These are phyloP conservation scores for Aspergillus chevalieri DNA, from an alignment of 2,329 filamentous ascomycete species.

Conservation along the genomic window DNA sequence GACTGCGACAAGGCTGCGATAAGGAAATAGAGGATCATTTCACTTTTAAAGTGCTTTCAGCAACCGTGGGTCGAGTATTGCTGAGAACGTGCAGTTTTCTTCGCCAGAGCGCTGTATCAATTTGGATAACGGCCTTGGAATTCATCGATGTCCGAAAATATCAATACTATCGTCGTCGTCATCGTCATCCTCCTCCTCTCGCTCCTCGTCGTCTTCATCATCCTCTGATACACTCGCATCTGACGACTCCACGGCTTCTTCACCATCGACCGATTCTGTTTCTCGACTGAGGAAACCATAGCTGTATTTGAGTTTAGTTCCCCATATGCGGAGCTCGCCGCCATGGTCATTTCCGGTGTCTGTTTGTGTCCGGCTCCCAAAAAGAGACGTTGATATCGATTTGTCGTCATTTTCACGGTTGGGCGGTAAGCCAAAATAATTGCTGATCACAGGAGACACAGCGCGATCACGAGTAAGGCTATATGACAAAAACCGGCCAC, in stretches of 20 bases:
- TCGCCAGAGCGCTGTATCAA: neutral
- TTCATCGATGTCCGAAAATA: conserved; percentile 49
- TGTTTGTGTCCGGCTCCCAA: conserved; percentile 14
- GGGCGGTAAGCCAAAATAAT: conserved; percentile 40
- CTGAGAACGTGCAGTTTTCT: no score
- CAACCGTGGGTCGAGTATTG: no score
- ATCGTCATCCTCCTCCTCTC: conserved; percentile 43
- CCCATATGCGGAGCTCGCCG: conserved; percentile 57
- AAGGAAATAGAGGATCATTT: no score
- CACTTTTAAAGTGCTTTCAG: no score
- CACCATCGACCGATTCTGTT: conserved; percentile 16
- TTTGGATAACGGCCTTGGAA: neutral
- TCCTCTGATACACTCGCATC: conserved; percentile 9
- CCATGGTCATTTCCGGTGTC: conserved; percentile 43
- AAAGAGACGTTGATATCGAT: conserved; percentile 24
- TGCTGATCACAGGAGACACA: conserved; percentile 39
- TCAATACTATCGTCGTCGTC: conserved; percentile 46
- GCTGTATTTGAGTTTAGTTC: conserved; percentile 39
- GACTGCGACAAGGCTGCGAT: no score
- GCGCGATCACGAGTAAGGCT: conserved; percentile 35
- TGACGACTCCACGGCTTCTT: conserved; percentile 13
- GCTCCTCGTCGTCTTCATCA: conserved; percentile 31
- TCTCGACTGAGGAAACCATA: conserved; percentile 31
- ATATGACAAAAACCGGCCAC: conserved; percentile 25
- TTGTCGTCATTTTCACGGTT: conserved; percentile 25